These are phyloP conservation scores for Aspergillus sergii DNA, from an alignment of 2,329 filamentous ascomycete genomes.

Conservation along the genomic window DNA sequence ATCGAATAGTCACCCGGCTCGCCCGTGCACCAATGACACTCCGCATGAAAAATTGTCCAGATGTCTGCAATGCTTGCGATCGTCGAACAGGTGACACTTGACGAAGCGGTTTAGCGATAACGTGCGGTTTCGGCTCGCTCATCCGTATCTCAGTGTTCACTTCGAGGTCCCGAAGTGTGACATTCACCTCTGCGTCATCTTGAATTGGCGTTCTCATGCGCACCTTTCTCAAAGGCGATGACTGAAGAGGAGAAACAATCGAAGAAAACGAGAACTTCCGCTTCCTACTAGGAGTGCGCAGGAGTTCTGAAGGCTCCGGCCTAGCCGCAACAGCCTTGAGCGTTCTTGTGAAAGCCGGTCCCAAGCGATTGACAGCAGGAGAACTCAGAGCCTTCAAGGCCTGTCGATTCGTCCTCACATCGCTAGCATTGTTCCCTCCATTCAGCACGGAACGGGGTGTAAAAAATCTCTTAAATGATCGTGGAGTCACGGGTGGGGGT, in stretches of 20 bases:
- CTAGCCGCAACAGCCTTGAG: slow-evolving; percentile 34
- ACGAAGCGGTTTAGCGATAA: slow-evolving; percentile 24
- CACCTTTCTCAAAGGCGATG: slow-evolving; percentile 50
- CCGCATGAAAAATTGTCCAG: slow-evolving; percentile 43
- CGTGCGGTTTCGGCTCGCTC: slow-evolving; percentile 20
- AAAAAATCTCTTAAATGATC: slow-evolving; percentile 54
- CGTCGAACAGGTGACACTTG: slow-evolving; percentile 38
- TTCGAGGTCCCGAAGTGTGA: slow-evolving; percentile 32
- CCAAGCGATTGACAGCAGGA: slow-evolving; percentile 46
- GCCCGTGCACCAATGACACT: slow-evolving; percentile 35
- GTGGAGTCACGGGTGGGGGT: slow-evolving; percentile 53
- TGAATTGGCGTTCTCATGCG: slow-evolving; percentile 35
- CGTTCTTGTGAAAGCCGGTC: slow-evolving; percentile 44
- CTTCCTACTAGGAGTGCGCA: slow-evolving; percentile 47
- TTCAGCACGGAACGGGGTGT: slow-evolving; percentile 50
- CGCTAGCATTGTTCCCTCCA: slow-evolving; percentile 34
- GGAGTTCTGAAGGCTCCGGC: slow-evolving; percentile 32
- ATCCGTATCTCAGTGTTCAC: slow-evolving; percentile 16
- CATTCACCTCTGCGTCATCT: slow-evolving; percentile 32
- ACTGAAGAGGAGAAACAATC: slow-evolving; percentile 52
- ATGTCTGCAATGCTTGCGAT: slow-evolving; percentile 39
- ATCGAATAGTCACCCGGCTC: slow-evolving; percentile 36
- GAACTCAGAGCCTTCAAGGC: slow-evolving; percentile 48
- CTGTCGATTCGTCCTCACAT: slow-evolving; percentile 46
- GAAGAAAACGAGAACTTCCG: slow-evolving; percentile 50